A percentile compares a stretch with the other conserved stretches of the same genome.
Evolutionary conservation across 305 asterid genomes (phyloP).

Genomic region (Lippia alba): DNA sequence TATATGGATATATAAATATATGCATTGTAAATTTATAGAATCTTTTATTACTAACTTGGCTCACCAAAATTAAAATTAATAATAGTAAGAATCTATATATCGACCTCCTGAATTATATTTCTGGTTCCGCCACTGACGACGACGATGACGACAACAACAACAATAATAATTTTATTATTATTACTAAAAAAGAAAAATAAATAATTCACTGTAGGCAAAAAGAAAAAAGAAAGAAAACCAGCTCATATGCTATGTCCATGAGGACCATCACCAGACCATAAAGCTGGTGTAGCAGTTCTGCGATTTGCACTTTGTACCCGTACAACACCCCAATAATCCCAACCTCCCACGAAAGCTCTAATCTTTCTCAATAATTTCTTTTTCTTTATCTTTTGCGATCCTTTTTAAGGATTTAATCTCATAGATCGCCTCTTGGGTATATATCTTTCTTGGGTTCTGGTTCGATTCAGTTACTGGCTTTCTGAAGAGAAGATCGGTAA

Average conservation of each 20-base stretch:
- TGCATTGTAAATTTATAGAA: too few relatives aligned
- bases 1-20: too few relatives aligned
- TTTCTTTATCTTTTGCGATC: background rate
- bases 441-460: background rate
- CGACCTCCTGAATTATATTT: too few relatives aligned
- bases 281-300: slow-evolving; percentile 29
- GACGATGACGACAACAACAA: too few relatives aligned
- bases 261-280: slow-evolving; percentile 19
- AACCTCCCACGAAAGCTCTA: background rate
- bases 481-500: background rate
- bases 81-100: too few relatives aligned
- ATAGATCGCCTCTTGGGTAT: background rate
- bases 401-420: background rate
- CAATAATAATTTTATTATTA: too few relatives aligned
- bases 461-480: slow-evolving; percentile 13
- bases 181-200: background rate
- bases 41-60: too few relatives aligned
- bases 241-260: slow-evolving; percentile 11
- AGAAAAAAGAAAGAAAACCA: background rate
- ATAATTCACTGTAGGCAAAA: too few relatives aligned
- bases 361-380: background rate
- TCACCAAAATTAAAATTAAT: too few relatives aligned
- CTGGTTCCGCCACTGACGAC: too few relatives aligned
- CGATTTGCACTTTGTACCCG: slow-evolving; percentile 11
- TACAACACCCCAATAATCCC: slow-evolving; percentile 3